Evolutionary conservation across 2,329 filamentous ascomycete genomes (phyloP), one percentile per base, ranked within the genome.

Genomic region (Talaromyces sp.): DNA sequence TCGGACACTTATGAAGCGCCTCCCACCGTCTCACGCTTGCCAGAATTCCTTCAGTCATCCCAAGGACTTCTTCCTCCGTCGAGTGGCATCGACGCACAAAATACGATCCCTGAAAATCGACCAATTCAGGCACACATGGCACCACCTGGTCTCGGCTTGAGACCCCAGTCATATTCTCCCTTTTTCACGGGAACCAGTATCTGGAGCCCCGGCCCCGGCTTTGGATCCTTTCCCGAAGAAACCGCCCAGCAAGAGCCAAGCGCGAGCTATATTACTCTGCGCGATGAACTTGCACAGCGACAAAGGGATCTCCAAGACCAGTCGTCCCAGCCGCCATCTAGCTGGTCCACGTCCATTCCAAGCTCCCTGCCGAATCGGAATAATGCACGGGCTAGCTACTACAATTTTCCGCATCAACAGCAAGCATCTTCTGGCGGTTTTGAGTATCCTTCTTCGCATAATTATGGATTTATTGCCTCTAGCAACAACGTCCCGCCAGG

Each of bases 181-280:
- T 62, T 70, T 17, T 68, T 69, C 17, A 54, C 69, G 7, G 65
- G 81, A 6, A 75, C 77, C 10, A 77, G 74, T 38, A 75, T 81
- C 51, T 80, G 74, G 71, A 79, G 76, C 55, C 75, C 76, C 0
- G 32, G 21, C 32, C 11, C 12, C 12, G 32, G 31, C 43, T 46
- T 50, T 31, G 41, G 26, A 26, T 48, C 21, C 7, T 56, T 12
- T 53, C 29, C 29, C 29, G 46, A 48, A 19, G 54, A 65, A 31
- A 61, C 58, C 38, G 59, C 17, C 59, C 67, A 54, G 60, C 62
- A 32, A 17, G 29, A 57, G 10, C 43, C 60, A 10, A 62, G 17
- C 46, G 14, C 41, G 12, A 70, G 68, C 51, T 70, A 73, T 29
- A 60, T 67, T 21, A 61, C 70, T 43, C 64, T 71, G 29, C 68